Percentiles rank a stretch among this genome's conserved stretches.
These are phyloP conservation scores for Beauveria asiatica DNA, from an alignment of 2,329 filamentous ascomycete species.

Conservation along the genomic window DNA sequence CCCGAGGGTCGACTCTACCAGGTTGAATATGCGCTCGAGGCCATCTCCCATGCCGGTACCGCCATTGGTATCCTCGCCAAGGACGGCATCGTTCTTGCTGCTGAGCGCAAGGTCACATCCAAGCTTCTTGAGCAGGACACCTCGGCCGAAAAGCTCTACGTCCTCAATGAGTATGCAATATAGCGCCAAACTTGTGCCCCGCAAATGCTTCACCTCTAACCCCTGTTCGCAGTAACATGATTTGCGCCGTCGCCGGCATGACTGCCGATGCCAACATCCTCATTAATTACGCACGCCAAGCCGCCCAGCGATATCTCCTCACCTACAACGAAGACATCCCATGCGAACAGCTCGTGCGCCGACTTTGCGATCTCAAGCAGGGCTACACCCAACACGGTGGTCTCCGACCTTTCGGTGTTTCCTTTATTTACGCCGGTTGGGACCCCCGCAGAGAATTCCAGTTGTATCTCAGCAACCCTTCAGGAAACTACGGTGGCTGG, in stretches of 20 bases:
- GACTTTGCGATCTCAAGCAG: constrained; percentile 96
- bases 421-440: constrained; percentile 98
- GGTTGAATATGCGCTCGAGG: constrained; percentile 98
- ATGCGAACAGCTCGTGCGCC: constrained; percentile 94
- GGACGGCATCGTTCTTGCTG: constrained; percentile 96
- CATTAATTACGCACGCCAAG: constrained; percentile 98
- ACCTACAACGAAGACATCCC: constrained; percentile 99
- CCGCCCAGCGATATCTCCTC: constrained; percentile 92
- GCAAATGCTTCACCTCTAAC: neutral
- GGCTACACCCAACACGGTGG: constrained; percentile 99
- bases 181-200: neutral
- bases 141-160: constrained; percentile 99
- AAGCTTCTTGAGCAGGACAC: constrained; percentile 99
- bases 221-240: constrained; percentile 74
- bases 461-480: constrained; percentile 97
- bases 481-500: constrained; percentile 98
- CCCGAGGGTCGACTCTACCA: constrained; percentile 97
- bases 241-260: constrained; percentile 98
- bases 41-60: constrained; percentile 96
- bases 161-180: constrained; percentile 79
- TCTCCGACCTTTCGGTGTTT: constrained; percentile 94
- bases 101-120: constrained; percentile 97
- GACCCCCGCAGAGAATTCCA: constrained; percentile 95
- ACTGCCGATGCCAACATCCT: constrained; percentile 99
- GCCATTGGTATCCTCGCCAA: constrained; percentile 94